A percentile compares a stretch with the other conserved stretches of the same genome.
phyloP scores from a whole-genome alignment of 345 rosid genomes.

The Salix suchowensis region DNA sequence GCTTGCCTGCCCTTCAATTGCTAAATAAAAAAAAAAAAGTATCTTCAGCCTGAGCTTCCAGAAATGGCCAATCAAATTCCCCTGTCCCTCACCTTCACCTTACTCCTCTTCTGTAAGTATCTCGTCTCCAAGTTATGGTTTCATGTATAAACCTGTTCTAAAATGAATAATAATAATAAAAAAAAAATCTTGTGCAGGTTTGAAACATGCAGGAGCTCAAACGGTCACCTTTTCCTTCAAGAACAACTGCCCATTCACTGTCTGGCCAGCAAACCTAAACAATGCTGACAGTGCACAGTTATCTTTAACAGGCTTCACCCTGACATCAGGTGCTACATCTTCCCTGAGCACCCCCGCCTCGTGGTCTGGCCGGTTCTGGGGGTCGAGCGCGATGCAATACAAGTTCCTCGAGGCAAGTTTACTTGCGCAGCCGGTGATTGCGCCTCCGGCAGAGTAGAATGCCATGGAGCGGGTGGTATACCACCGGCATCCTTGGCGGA shows the following conservation, averaged over 20 bases:
- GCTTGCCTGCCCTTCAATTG: too few relatives aligned
- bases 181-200: too few relatives aligned
- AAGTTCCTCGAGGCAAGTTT: constrained; percentile 29
- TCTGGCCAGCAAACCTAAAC: background rate
- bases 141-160: too few relatives aligned
- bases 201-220: background rate
- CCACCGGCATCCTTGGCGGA: constrained; percentile 51
- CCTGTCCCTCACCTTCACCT: too few relatives aligned
- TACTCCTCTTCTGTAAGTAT: too few relatives aligned
- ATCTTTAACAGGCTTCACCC: constrained; percentile 31
- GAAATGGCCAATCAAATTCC: too few relatives aligned
- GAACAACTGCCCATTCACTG: background rate
- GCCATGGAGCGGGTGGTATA: constrained; percentile 38
- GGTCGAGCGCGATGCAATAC: constrained; percentile 38
- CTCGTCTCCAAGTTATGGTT: too few relatives aligned
- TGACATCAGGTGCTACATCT: constrained; percentile 24
- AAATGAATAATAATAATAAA: too few relatives aligned
- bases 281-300: constrained; percentile 3
- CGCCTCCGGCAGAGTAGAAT: constrained; percentile 25
- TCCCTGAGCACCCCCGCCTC: constrained; percentile 25
- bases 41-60: too few relatives aligned
- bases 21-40: too few relatives aligned
- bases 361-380: constrained; percentile 57
- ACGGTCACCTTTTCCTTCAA: background rate
- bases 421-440: constrained; percentile 42